Evolutionary conservation across 2,329 filamentous ascomycete species (phyloP), one percentile per base, ranked within the genome.

Genomic region (Pseudodiploospora longispora): DNA sequence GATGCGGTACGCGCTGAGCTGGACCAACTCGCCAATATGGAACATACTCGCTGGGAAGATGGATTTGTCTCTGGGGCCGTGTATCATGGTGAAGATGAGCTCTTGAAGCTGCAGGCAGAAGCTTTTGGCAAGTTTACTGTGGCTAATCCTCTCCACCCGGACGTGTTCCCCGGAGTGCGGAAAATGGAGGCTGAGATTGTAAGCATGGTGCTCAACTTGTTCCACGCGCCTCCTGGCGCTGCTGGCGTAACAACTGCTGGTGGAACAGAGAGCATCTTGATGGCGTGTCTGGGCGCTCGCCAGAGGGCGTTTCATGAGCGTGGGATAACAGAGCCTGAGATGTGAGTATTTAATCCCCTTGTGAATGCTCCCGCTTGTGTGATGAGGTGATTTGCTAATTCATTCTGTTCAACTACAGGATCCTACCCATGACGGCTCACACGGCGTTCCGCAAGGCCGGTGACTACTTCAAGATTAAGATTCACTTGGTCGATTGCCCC

Each of bases 131-230:
- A 86, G 65, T 98, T 98, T 63, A 91, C 89, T 41, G 93, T 98
- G 30, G 79, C 89, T 34, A 98, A 98, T 64, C 93, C 93, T 3
- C 93, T 98, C 54, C 93, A 98, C 64, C 93, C 93, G 6, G 93
- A 98, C 67, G 91, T 98, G 36, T 98, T 98, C 68, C 93, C 93
- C 10, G 93, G 91, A 29, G 90, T 98, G 42, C 76, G 93, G 57
- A 98, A 98, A 78, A 98, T 98, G 93, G 93, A 98, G 71, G 91
- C 93, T 37, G 93, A 98, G 70, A 74, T 98, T 49, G 93, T 98
- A 42, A 85, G 90, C 52, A 98, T 98, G 91, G 89, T 94, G 30
- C 71, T 95, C 49, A 78, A 79, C 37, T 70, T 98, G 63, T 98
- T 96, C 72, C 87, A 95, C 64, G 89, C 85, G 6, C 93, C 93